phyloP scores from a whole-genome alignment of 305 asterid species.

The Fraxinus floribunda region DNA sequence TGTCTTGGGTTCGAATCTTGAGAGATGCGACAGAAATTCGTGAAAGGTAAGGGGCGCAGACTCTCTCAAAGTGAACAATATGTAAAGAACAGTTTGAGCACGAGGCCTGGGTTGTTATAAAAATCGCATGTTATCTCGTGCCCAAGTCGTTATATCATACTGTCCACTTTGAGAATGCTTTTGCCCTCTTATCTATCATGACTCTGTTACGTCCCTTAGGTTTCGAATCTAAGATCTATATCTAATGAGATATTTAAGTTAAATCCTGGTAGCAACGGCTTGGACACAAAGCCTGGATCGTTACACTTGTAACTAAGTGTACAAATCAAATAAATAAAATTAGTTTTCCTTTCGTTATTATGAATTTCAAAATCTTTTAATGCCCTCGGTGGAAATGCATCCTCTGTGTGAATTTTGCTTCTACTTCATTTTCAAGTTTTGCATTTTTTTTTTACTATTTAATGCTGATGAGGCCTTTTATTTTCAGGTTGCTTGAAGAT shows the following conservation, averaged over 20 bases:
- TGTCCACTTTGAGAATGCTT: not conserved
- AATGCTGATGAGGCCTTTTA: not conserved
- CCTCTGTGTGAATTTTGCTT: not conserved
- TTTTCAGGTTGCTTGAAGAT: not conserved
- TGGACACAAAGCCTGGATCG: not conserved
- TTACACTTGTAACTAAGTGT: not conserved
- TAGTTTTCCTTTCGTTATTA: not conserved
- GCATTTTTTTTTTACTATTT: not conserved
- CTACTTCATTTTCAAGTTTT: not conserved
- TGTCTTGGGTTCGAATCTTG: not conserved
- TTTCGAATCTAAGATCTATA: too few species aligned
- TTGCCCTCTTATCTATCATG: not conserved
- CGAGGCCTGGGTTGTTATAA: not conserved
- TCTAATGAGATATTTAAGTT: not conserved
- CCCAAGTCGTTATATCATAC: not conserved
- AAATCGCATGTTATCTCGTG: not conserved
- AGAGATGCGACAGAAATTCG: too few species aligned
- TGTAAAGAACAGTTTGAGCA: not conserved
- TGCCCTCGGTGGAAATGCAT: not conserved
- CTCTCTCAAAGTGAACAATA: not conserved
- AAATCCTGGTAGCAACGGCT: not conserved
- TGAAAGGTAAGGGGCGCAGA: not conserved
- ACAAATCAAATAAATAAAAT: not conserved
- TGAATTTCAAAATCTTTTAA: not conserved
- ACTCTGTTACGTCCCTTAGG: not conserved